Percentiles rank a stretch among this genome's conserved stretches.
Conservation (phyloP, 1,139 yeast species). For the Debaryomycetaceae sp. region DNA sequence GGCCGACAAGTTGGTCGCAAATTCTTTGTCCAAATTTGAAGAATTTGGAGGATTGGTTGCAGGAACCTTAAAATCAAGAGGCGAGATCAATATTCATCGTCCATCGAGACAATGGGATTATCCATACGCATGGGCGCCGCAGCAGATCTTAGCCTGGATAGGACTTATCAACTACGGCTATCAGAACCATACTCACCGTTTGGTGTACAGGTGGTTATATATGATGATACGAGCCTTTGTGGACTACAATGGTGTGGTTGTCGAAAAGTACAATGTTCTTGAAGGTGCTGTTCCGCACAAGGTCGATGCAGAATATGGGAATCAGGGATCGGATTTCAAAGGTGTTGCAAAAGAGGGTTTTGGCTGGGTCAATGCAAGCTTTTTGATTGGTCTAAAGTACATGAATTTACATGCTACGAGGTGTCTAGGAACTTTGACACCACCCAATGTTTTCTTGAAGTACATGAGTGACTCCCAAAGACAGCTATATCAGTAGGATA, state of each 20-base stretch:
- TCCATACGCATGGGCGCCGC: conserved; percentile 99
- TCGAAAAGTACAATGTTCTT: conserved; percentile 92
- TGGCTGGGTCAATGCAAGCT: conserved; percentile 96
- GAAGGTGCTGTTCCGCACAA: conserved; percentile 81
- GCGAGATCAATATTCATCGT: conserved; percentile 62
- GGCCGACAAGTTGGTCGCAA: conserved; percentile 59
- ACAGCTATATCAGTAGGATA: conserved; percentile 19
- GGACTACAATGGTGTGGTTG: conserved; percentile 92
- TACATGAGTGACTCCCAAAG: conserved; percentile 47
- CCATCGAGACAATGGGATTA: conserved; percentile 98
- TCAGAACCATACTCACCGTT: conserved; percentile 60
- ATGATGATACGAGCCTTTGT: conserved; percentile 91
- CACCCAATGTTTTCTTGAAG: conserved; percentile 68
- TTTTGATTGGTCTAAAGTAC: conserved; percentile 67
- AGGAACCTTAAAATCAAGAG: conserved; percentile 77
- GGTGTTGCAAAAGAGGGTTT: conserved; percentile 96
- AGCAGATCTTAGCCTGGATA: conserved; percentile 91
- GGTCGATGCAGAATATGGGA: conserved; percentile 96
- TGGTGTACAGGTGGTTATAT: conserved; percentile 84
- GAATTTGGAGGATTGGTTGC: conserved; percentile 87
- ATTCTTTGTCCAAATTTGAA: conserved; percentile 71
- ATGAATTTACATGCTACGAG: conserved; percentile 68
- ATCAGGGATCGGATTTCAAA: conserved; percentile 88
- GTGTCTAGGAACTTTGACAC: conserved; percentile 78
- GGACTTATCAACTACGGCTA: conserved; percentile 79